These are phyloP conservation scores for Colletotrichum brevisporum DNA, from an alignment of 2,329 filamentous ascomycete genomes.

Conservation along the genomic window DNA sequence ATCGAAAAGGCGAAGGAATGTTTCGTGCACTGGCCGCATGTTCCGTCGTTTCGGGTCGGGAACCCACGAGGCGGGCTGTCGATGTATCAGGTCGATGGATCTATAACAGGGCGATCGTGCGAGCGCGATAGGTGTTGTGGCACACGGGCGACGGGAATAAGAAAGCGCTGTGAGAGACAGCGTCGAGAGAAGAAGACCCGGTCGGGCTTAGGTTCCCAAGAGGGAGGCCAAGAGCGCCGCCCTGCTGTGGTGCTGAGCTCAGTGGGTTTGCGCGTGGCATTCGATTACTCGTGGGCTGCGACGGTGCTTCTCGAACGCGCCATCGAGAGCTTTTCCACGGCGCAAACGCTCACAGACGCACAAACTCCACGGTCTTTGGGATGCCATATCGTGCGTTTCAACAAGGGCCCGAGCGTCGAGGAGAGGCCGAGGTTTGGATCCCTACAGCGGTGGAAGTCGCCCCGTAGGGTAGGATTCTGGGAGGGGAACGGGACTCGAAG, in stretches of 20 bases:
- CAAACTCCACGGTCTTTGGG: not conserved
- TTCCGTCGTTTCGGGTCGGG: constrained; percentile 16
- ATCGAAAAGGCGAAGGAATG: not conserved
- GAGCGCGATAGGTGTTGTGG: not conserved
- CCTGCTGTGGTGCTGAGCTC: not conserved
- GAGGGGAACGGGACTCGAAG: constrained; percentile 12
- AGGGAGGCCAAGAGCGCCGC: not conserved
- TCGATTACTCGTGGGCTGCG: not conserved
- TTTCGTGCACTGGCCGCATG: constrained; percentile 11
- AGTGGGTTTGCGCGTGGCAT: not conserved
- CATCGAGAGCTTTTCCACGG: not conserved
- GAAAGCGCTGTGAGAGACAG: not conserved
- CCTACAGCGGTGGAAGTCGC: not conserved
- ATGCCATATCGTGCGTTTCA: constrained; percentile 8
- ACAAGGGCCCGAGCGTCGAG: constrained; percentile 22
- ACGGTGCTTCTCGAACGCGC: constrained; percentile 12
- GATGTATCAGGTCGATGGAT: not conserved
- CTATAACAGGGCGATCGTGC: constrained; percentile 4
- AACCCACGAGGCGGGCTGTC: constrained; percentile 19
- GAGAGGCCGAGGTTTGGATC: not conserved
- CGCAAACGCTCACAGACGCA: constrained; percentile 4
- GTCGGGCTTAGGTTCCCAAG: not conserved
- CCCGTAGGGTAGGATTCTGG: constrained; percentile 19
- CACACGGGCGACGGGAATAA: not conserved
- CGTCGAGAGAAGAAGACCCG: not conserved